These are phyloP conservation scores for Tetrapisispora nanseiensis DNA, from an alignment of 805 yeast species.

Conservation along the genomic window DNA sequence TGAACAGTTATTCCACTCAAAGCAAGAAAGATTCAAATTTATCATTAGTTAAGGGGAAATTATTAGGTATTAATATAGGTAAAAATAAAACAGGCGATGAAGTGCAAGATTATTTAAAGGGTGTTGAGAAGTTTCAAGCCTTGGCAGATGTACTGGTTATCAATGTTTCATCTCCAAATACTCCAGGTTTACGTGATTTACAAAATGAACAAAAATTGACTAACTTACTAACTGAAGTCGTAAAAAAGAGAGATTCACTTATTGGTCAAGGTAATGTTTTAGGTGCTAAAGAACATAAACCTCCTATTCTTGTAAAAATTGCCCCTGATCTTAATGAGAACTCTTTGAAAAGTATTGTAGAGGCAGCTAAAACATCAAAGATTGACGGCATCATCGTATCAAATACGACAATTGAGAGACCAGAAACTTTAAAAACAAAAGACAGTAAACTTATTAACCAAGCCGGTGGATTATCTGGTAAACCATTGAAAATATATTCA, in stretches of 20 bases:
- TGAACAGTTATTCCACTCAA: constrained; percentile 17
- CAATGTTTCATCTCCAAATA: constrained; percentile 91
- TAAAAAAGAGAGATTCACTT: constrained; percentile 54
- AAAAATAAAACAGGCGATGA: constrained; percentile 91
- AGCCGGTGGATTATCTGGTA: constrained; percentile 88
- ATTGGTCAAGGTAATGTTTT: constrained; percentile 31
- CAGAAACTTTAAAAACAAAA: constrained; percentile 45
- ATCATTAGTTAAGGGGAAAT: constrained; percentile 52
- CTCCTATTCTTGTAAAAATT: constrained; percentile 81
- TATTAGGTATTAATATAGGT: constrained; percentile 80
- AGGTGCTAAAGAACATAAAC: constrained; percentile 31
- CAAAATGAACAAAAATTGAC: constrained; percentile 72
- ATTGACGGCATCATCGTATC: constrained; percentile 90
- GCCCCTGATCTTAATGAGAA: constrained; percentile 86
- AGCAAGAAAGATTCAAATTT: constrained; percentile 23
- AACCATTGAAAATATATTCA: constrained; percentile 74
- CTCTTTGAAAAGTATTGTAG: constrained; percentile 75
- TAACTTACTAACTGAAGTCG: constrained; percentile 54
- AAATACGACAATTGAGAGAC: constrained; percentile 86
- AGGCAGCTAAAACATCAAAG: constrained; percentile 61
- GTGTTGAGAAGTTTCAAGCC: constrained; percentile 72
- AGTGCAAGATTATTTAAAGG: constrained; percentile 72
- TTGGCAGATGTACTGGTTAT: constrained; percentile 83
- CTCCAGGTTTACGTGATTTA: constrained; percentile 85
- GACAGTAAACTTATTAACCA: constrained; percentile 39